phyloP scores from a whole-genome alignment of 2,329 filamentous ascomycete genomes.

The Cladosporium sp. region DNA sequence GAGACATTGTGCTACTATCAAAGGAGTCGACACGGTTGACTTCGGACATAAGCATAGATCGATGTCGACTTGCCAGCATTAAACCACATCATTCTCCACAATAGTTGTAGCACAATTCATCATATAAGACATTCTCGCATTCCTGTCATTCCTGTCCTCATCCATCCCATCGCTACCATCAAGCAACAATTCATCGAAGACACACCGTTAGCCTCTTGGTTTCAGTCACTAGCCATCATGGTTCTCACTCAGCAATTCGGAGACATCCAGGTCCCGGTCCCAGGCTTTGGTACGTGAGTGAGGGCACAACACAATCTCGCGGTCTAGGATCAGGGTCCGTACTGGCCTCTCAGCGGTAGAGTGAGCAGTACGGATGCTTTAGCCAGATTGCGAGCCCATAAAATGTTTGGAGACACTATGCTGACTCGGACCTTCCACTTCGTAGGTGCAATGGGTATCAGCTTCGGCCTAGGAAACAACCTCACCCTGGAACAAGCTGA shows the following conservation, averaged over 20 bases:
- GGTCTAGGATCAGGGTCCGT: too few relatives aligned
- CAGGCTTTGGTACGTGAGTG: constrained; percentile 46
- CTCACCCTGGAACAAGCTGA: constrained; percentile 50
- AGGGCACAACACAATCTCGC: neutral
- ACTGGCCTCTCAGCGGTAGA: neutral
- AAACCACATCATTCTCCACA: neutral
- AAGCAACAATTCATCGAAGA: neutral
- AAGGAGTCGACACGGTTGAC: neutral
- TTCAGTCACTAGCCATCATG: neutral
- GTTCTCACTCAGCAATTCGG: constrained; percentile 12
- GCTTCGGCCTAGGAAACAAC: constrained; percentile 47
- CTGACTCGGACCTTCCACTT: neutral
- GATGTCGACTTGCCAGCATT: neutral
- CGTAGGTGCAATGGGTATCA: constrained; percentile 50
- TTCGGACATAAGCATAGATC: neutral
- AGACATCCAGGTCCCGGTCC: constrained; percentile 28
- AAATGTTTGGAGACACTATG: neutral
- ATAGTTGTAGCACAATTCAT: neutral
- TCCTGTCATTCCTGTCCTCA: neutral
- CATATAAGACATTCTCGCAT: neutral
- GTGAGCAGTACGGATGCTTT: neutral
- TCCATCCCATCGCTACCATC: neutral
- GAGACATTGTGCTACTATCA: neutral
- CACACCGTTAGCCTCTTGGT: too few relatives aligned
- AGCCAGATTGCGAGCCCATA: neutral